phyloP scores from a whole-genome alignment of 306 rosid species.

The Morella rubra region DNA sequence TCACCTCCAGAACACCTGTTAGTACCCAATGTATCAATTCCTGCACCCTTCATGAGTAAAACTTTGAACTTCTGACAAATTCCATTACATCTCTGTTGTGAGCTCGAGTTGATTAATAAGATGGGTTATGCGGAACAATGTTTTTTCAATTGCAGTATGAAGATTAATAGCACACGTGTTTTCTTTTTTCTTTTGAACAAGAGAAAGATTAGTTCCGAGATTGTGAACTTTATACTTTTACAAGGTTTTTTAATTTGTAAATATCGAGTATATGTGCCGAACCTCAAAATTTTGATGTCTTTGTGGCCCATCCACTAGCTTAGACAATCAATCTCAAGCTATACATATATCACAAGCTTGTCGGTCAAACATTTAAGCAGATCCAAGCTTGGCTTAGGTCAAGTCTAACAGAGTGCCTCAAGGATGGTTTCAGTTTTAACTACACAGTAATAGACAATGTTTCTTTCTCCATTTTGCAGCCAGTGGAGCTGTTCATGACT shows the following conservation, averaged over 20 bases:
- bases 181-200: no score
- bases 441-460: background rate
- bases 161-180: no score
- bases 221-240: background rate
- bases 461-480: background rate
- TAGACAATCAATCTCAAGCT: background rate
- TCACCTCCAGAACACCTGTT: background rate
- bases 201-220: background rate
- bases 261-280: background rate
- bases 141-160: no score
- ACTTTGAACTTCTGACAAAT: background rate
- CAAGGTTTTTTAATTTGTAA: background rate
- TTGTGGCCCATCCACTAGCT: background rate
- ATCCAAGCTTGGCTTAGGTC: background rate
- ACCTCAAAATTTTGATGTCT: background rate
- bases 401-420: background rate
- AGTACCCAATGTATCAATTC: background rate
- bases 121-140: no score
- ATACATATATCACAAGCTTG: background rate
- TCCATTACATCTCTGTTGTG: background rate
- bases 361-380: background rate
- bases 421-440: background rate
- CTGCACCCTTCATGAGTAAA: background rate
- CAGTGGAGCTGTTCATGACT: background rate
- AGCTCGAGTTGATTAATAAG: background rate